phyloP scores from a whole-genome alignment of 2,329 filamentous ascomycete genomes.

The Diaporthe eres region DNA sequence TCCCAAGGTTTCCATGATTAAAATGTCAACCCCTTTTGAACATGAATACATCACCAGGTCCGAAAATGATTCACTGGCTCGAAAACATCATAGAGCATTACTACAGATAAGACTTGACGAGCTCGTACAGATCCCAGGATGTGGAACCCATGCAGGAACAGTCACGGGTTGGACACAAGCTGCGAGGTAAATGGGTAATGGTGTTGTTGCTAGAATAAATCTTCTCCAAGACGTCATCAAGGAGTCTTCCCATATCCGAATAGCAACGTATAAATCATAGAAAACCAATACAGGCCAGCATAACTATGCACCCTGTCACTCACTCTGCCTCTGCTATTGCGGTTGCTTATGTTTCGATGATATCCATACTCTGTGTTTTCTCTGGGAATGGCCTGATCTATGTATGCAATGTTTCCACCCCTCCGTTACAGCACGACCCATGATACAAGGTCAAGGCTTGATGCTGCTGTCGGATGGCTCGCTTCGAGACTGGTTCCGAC shows the following conservation, averaged over 20 bases:
- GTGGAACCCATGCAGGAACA: neutral
- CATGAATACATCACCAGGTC: neutral
- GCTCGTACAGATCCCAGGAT: neutral
- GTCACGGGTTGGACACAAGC: neutral
- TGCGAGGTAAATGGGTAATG: neutral
- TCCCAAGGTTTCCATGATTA: neutral
- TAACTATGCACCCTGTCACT: neutral
- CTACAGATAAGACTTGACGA: neutral
- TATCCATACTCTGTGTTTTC: neutral
- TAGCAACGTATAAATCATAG: conserved; percentile 9
- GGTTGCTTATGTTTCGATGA: neutral
- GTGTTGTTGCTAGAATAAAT: conserved; percentile 21
- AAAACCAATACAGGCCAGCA: neutral
- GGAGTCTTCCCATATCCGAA: neutral
- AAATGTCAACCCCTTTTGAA: neutral
- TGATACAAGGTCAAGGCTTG: neutral
- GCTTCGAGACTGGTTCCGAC: conserved; percentile 63
- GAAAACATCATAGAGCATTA: neutral
- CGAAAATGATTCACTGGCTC: neutral
- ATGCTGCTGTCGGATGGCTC: conserved; percentile 52
- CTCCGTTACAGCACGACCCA: too few relatives aligned
- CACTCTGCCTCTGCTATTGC: conserved; percentile 10
- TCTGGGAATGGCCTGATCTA: neutral
- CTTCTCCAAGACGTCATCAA: neutral
- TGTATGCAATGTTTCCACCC: conserved; percentile 1